Conservation (phyloP, 805 yeast species). For the Yarrowia divulgata region DNA sequence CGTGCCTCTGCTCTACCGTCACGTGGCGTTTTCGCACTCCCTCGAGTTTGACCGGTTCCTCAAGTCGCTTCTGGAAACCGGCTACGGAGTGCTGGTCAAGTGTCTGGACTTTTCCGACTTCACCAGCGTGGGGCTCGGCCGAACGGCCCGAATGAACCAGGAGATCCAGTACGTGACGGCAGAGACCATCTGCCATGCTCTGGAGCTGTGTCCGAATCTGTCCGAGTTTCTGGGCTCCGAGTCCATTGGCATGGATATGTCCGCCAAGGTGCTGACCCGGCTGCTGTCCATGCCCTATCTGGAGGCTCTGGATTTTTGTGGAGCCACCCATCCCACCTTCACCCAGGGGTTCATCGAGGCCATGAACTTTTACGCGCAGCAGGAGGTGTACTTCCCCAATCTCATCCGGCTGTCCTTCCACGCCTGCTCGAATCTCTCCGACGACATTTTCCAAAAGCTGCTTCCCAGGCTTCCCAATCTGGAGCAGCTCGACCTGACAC, state of each 20-base stretch:
- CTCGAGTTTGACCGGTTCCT: slow-evolving; percentile 77
- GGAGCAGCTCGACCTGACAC: slow-evolving; percentile 77
- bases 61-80: slow-evolving; percentile 61
- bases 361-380: slow-evolving; percentile 40
- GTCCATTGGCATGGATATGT: slow-evolving; percentile 83
- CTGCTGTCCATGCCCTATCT: slow-evolving; percentile 66
- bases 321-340: slow-evolving; percentile 64
- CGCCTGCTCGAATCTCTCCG: slow-evolving; percentile 81
- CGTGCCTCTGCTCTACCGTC: slow-evolving; percentile 51
- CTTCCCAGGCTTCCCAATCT: slow-evolving; percentile 65
- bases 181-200: slow-evolving; percentile 68
- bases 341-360: slow-evolving; percentile 37
- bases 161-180: slow-evolving; percentile 91
- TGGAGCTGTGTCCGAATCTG: slow-evolving; percentile 66
- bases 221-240: slow-evolving; percentile 84
- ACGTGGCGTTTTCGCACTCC: slow-evolving; percentile 71
- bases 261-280: slow-evolving; percentile 60
- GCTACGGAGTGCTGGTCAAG: slow-evolving; percentile 60
- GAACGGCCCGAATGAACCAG: slow-evolving; percentile 87
- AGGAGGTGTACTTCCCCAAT: slow-evolving; percentile 44
- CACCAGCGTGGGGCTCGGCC: slow-evolving; percentile 86
- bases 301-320: slow-evolving; percentile 85
- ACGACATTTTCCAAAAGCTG: slow-evolving; percentile 61
- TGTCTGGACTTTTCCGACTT: slow-evolving; percentile 87
- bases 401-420: slow-evolving; percentile 72